Evolutionary conservation across 2,329 filamentous ascomycete species (phyloP), one percentile per base, ranked within the genome.

Genomic region (Penicillium sp.): DNA sequence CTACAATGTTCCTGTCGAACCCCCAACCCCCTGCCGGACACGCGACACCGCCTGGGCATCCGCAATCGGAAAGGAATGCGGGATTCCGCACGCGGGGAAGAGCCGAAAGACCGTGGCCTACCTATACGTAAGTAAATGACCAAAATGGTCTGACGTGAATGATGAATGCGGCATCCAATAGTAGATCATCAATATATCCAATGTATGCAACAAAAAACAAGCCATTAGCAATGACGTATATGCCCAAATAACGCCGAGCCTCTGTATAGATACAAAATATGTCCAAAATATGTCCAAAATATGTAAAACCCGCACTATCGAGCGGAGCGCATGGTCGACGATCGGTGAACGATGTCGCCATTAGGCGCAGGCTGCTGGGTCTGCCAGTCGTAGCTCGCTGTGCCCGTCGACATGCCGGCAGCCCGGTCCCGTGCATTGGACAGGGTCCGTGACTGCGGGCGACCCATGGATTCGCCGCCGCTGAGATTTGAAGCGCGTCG

Each of bases 401-500:
- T 28, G n/a, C 61, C 65, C 3, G 67, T 59, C 24, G 65, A 54
- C 3, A 48, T 13, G 14, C 53, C 64, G 11, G 53, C 55, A 24
- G 69, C 67, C 8, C 48, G 57, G 3, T 70, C 67, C 8, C 48
- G 57, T 4, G 60, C 47, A 24, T 62, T 62, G 9, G 67, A 62
- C n/a, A 55, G 30, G 1, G 49, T 52, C n/a, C 60, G 56, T 8
- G 61, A 67, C 10, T 53, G 57, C 6, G 61, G 53, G n/a, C 51
- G 62, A 33, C 55, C 60, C 4, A 67, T 38, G 2, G 65, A 64
- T 9, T 57, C 58, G 30, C 54, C 63, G 11, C 63, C 61, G 48
- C 69, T 74, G 16, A 71, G 50, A 27, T 63, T 71, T 4, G 73
- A 75, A 13, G 62, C 47, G 13, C 71, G 69, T 9, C 72, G 68